Evolutionary conservation across 2,329 filamentous ascomycete species (phyloP).

Genomic region (Fusarium dlaminii): DNA sequence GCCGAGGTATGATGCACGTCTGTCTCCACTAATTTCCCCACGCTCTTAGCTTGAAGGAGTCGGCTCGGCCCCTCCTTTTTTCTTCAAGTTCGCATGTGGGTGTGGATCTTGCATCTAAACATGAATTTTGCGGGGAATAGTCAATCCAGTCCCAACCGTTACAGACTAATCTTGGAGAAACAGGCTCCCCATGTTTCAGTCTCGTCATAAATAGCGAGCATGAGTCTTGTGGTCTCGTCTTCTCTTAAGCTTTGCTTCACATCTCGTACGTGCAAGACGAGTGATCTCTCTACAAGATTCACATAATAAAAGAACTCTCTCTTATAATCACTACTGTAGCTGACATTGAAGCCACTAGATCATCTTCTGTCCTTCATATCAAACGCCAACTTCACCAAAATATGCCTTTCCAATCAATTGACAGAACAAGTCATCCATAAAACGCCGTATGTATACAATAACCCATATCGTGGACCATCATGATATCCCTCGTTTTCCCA

Average conservation of each 20-base stretch:
- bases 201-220: background rate
- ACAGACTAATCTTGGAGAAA: background rate
- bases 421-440: background rate
- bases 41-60: background rate
- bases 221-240: background rate
- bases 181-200: background rate
- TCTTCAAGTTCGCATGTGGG: conserved; percentile 30
- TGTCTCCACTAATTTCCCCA: conserved; percentile 7
- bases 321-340: background rate
- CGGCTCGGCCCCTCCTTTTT: conserved; percentile 28
- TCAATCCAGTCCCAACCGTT: background rate
- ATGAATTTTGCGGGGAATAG: conserved; percentile 10
- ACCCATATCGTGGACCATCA: conserved; percentile 16
- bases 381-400: background rate
- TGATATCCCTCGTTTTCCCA: conserved; percentile 1
- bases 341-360: background rate
- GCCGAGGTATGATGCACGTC: conserved; percentile 31
- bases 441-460: conserved; percentile 31
- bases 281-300: background rate
- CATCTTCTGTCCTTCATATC: background rate
- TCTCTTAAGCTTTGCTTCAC: background rate
- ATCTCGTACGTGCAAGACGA: background rate
- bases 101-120: background rate
- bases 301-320: background rate
- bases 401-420: background rate